Evolutionary conservation across 495 filamentous ascomycete species (phyloP).

Genomic region (Daldinia grandis): DNA sequence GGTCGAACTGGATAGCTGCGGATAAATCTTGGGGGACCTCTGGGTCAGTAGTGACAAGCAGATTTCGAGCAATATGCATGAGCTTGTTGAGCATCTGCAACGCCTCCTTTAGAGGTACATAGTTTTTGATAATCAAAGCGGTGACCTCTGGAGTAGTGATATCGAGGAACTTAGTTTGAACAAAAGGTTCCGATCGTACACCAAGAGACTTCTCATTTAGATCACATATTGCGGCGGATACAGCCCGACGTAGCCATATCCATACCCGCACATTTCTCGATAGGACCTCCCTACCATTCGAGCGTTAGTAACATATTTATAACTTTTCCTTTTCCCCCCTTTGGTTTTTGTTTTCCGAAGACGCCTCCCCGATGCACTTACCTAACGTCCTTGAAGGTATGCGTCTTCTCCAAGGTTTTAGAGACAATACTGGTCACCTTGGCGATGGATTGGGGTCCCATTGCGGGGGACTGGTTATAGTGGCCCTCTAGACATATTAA

Average conservation of each 20-base stretch:
- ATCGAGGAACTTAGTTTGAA: conserved; percentile 56
- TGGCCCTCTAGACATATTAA: conserved; percentile 65
- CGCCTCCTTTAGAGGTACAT: conserved; percentile 77
- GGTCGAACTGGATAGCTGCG: conserved; percentile 77
- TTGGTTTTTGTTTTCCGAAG: conserved; percentile 39
- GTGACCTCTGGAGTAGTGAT: conserved; percentile 66
- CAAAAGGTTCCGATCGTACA: conserved; percentile 48
- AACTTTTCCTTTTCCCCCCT: background rate
- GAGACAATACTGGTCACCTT: conserved; percentile 60
- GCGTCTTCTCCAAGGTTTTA: conserved; percentile 62
- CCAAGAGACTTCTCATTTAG: conserved; percentile 69
- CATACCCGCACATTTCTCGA: conserved; percentile 70
- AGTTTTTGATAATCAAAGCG: conserved; percentile 81
- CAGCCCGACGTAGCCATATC: conserved; percentile 65
- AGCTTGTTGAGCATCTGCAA: conserved; percentile 85
- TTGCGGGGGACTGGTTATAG: conserved; percentile 58
- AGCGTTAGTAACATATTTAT: conserved; percentile 39
- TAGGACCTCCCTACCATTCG: conserved; percentile 62
- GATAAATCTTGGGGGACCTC: conserved; percentile 88
- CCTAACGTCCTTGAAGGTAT: conserved; percentile 62
- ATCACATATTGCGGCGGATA: conserved; percentile 64
- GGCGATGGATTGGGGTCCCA: conserved; percentile 58
- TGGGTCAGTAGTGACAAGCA: conserved; percentile 75
- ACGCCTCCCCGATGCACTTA: conserved; percentile 33
- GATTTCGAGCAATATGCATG: conserved; percentile 83